phyloP scores from a whole-genome alignment of 768 basidiomycete species.

The Boletus insuetus region DNA sequence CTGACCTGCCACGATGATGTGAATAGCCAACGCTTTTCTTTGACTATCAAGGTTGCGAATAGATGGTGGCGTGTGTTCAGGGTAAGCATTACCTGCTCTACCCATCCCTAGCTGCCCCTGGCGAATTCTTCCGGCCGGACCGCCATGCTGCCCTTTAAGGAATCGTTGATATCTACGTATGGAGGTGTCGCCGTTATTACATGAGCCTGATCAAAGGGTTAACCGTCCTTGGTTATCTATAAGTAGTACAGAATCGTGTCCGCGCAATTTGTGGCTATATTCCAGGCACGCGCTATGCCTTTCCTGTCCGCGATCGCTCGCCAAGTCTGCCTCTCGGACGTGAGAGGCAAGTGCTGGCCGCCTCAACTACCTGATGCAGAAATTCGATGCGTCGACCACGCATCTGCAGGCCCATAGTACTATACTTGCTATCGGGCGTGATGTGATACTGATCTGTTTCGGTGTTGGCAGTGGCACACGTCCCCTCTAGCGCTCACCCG shows the following conservation, averaged over 20 bases:
- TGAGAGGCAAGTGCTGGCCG: constrained; percentile 11
- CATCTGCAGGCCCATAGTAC: neutral
- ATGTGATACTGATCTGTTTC: constrained; percentile 1
- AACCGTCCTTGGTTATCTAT: constrained; percentile 10
- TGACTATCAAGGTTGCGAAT: constrained; percentile 17
- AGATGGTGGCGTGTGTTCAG: constrained; percentile 23
- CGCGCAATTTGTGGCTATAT: constrained; percentile 9
- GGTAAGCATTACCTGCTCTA: constrained; percentile 10
- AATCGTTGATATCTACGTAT: neutral
- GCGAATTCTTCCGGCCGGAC: constrained; percentile 12
- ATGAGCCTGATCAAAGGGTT: constrained; percentile 9
- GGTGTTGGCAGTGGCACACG: constrained; percentile 6
- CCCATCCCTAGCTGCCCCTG: constrained; percentile 17
- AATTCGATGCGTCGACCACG: constrained; percentile 13
- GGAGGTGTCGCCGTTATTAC: constrained; percentile 12
- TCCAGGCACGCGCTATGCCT: constrained; percentile 17
- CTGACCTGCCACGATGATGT: constrained; percentile 18
- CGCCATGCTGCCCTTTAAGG: constrained; percentile 3
- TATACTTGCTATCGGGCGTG: constrained; percentile 18
- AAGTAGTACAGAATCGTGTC: neutral
- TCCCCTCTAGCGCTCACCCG: neutral
- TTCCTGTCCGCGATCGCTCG: constrained; percentile 8
- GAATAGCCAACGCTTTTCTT: constrained; percentile 7
- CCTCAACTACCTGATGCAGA: neutral
- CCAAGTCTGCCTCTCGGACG: constrained; percentile 1